phyloP scores from a whole-genome alignment of 305 asterid species.

The Ajuga reptans region DNA sequence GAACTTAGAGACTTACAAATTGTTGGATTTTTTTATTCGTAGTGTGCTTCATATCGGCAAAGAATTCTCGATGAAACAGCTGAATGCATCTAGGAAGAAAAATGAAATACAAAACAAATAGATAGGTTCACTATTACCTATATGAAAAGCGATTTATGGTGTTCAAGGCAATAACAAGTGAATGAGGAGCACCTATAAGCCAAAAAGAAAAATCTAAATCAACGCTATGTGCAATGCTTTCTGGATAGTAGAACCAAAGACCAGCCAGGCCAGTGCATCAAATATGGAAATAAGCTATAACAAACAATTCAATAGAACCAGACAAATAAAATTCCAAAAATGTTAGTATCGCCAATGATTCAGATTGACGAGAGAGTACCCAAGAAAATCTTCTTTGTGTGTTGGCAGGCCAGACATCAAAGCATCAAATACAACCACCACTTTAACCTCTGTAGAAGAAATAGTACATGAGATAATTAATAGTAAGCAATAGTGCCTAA shows the following conservation, averaged over 20 bases:
- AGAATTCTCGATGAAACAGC: neutral
- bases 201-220: neutral
- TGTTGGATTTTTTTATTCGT: neutral
- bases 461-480: constrained; percentile 19
- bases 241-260: neutral
- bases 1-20: neutral
- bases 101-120: neutral
- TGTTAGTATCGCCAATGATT: constrained; percentile 12
- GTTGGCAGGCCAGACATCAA: constrained; percentile 84
- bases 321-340: constrained; percentile 5
- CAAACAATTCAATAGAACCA: neutral
- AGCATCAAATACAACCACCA: constrained; percentile 96
- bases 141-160: neutral
- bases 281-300: neutral
- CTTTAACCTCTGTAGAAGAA: constrained; percentile 78
- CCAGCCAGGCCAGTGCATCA: neutral
- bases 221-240: neutral
- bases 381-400: constrained; percentile 71
- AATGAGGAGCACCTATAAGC: neutral
- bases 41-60: neutral
- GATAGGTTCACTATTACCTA: neutral
- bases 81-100: neutral
- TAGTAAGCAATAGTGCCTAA: neutral
- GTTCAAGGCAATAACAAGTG: neutral
- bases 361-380: constrained; percentile 43